These are phyloP conservation scores for Saccharomycopsis olivae DNA, from an alignment of 805 yeast genomes.

Conservation along the genomic window DNA sequence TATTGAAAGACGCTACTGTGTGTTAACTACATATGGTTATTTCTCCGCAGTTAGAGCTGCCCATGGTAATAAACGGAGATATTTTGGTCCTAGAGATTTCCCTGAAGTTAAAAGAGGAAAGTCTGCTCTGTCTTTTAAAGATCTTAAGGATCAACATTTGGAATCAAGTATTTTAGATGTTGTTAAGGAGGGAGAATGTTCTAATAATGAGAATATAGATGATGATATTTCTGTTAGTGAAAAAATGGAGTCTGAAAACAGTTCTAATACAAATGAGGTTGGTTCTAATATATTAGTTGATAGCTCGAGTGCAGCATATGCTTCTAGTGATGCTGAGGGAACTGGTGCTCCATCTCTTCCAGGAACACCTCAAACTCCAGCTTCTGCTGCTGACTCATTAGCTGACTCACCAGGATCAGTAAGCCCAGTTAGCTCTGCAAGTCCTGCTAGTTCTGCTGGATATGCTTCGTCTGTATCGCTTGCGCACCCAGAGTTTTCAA, in stretches of 20 bases:
- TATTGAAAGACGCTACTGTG: conserved; percentile 38
- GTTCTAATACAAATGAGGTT: not conserved
- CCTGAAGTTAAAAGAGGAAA: conserved; percentile 7
- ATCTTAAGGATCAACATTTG: not conserved
- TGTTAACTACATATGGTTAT: conserved; percentile 35
- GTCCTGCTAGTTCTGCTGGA: conserved; percentile 39
- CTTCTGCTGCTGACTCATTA: conserved; percentile 4
- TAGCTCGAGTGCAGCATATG: not conserved
- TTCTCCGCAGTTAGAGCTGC: conserved; percentile 22
- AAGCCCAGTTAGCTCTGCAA: too few relatives aligned
- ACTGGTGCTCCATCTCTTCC: too few relatives aligned
- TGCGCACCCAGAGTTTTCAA: conserved; percentile 42
- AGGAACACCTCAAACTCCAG: not conserved
- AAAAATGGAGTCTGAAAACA: not conserved
- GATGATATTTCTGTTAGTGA: not conserved
- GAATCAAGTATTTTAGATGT: not conserved
- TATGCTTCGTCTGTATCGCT: conserved; percentile 38
- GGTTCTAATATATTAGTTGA: not conserved
- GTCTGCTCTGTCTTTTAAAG: not conserved
- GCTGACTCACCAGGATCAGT: conserved; percentile 38
- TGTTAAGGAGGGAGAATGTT: not conserved
- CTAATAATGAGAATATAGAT: too few relatives aligned
- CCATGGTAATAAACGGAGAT: conserved; percentile 15
- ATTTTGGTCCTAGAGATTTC: conserved; percentile 19
- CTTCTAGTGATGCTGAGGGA: not conserved